Evolutionary conservation across 108 stramenopile genomes (phyloP), one percentile per base, ranked within the genome.

Genomic region (Halocafeteria seosinensis): DNA sequence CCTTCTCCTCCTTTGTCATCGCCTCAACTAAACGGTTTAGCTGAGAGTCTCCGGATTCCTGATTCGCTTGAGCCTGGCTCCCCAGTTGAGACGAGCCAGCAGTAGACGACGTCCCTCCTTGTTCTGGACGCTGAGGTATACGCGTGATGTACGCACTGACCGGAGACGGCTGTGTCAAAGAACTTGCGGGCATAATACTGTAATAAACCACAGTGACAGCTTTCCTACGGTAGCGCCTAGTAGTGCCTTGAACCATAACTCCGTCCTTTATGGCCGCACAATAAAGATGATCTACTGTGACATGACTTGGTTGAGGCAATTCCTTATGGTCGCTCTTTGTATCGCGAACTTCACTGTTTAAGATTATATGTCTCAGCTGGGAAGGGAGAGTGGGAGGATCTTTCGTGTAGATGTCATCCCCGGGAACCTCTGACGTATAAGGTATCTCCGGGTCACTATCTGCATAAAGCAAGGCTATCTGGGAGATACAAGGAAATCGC

Each of bases 311-410:
- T 67, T 86, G 85, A n/a, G 70, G 65, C 53, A 57, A 34, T 27
- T 13, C 13, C 9, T 9, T 12, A 37, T 3, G 21, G 23, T 21
- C 50, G 9, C 31, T 5, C 51, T 33, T 2, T n/a, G 0, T 26
- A 5, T 26, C 30, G 6, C 63, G 50, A 3, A 88, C 85, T 4
- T 87, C 85, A 63, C 94, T 94, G 72, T 98, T 98, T 62, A 98
- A 77, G 69, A 95, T 92, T 55, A 98, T 95, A 73, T 95, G 94
- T 12, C 94, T 72, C 73, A 98, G 79, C 71, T 98, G 96, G 21
- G 96, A 94, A 6, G 96, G 96, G 9, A 95, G 88, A n/a, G 91
- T 89, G n/a, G 93, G 96, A 8, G 96, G 96, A 73, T 98, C 95
- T 71, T 98, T 98, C 37, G 92, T 89, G 77, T 94, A 98, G 58